These are phyloP conservation scores for Flaveria floridana DNA, from an alignment of 140 eudicot genomes.

Conservation along the genomic window DNA sequence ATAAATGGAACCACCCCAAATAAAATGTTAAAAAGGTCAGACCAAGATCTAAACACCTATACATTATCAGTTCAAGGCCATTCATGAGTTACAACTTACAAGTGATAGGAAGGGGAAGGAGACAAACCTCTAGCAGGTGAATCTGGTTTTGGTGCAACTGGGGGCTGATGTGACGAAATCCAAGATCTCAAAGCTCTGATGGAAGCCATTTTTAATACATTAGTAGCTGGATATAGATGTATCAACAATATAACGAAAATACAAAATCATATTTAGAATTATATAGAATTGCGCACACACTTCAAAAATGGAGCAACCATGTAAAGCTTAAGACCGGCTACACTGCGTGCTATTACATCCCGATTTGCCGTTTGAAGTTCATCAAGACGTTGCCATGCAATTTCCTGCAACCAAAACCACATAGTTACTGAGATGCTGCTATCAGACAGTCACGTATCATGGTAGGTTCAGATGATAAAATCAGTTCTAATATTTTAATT, in stretches of 20 bases:
- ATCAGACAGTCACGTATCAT: slow-evolving; percentile 2
- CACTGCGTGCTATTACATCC: slow-evolving; percentile 87
- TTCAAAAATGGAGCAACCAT: slow-evolving; percentile 93
- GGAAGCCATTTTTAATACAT: neutral
- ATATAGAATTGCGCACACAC: slow-evolving; percentile 41
- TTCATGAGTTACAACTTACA: neutral
- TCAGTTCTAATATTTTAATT: neutral
- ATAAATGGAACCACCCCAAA: neutral
- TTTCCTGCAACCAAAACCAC: slow-evolving; percentile 60
- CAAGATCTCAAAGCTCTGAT: slow-evolving; percentile 77
- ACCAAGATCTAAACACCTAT: slow-evolving; percentile 1
- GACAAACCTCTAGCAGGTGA: slow-evolving; percentile 66
- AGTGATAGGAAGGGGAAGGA: neutral
- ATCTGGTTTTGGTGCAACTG: slow-evolving; percentile 53
- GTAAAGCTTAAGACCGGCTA: slow-evolving; percentile 88
- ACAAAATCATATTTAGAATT: neutral
- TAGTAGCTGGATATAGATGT: neutral
- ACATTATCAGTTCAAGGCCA: neutral
- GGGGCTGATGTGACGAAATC: slow-evolving; percentile 77
- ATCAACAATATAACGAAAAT: neutral
- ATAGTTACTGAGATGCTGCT: neutral
- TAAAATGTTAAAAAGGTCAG: neutral
- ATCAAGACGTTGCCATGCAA: slow-evolving; percentile 96
- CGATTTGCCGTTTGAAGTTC: slow-evolving; percentile 74
- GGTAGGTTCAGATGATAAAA: slow-evolving; percentile 4